Percentiles rank a stretch among this genome's conserved stretches.
Evolutionary conservation across 164 flowering plant genomes (phyloP).

Genomic region (Liquidambar formosana): DNA sequence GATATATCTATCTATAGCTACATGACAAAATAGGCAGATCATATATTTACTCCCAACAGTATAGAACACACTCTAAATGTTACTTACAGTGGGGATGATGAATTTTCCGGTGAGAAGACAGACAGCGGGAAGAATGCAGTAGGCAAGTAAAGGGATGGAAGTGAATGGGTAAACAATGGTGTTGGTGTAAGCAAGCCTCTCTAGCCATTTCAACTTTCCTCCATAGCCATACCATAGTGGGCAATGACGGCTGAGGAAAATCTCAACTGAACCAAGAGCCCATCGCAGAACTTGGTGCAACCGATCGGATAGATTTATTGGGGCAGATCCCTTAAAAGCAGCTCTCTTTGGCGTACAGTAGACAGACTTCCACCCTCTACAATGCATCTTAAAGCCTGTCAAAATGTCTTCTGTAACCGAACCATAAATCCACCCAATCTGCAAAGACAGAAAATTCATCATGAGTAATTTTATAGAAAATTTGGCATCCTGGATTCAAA

Average conservation of each 20-base stretch:
- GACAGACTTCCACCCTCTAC: conserved; percentile 74
- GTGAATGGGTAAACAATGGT: conserved; percentile 78
- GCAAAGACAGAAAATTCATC: conserved; percentile 8
- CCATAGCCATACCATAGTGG: conserved; percentile 69
- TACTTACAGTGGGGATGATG: conserved; percentile 69
- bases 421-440: conserved; percentile 83
- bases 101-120: conserved; percentile 73
- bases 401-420: conserved; percentile 25
- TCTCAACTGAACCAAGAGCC: conserved; percentile 75
- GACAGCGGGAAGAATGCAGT: conserved; percentile 65
- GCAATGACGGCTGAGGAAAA: conserved; percentile 65
- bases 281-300: conserved; percentile 70
- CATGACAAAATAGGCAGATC: too few relatives aligned
- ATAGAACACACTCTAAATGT: too few relatives aligned
- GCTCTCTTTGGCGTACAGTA: conserved; percentile 57
- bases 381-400: conserved; percentile 79
- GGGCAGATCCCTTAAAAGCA: conserved; percentile 68
- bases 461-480: conserved; percentile 11
- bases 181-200: conserved; percentile 49
- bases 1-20: too few relatives aligned
- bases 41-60: too few relatives aligned
- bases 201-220: conserved; percentile 37
- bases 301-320: conserved; percentile 27
- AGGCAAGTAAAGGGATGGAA: conserved; percentile 65
- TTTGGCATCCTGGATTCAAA: too few relatives aligned